Evolutionary conservation across 2,329 filamentous ascomycete species (phyloP), one percentile per base, ranked within the genome.

Genomic region (Pseudogymnoascus sp.): DNA sequence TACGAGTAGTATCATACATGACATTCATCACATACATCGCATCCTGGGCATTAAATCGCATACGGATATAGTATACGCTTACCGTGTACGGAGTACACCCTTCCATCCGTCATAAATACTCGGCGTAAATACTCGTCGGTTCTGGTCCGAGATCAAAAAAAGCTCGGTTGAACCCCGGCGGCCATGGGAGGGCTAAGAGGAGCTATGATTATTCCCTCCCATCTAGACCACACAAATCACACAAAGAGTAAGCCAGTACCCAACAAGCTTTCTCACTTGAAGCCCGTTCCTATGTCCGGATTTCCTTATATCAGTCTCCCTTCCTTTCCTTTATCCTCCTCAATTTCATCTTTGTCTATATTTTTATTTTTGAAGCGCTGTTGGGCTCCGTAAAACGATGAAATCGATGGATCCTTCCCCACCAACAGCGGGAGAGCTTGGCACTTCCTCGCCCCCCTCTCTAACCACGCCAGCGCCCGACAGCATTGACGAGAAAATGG

Each of bases 151-250:
- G 31, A 33, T 33, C 31, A 33, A 33, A 23, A 23, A 23, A 33
- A 33, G 8, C 31, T 55, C 49, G 49, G 49, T 33, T 55, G 49
- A 55, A 33, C 28, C 9, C 28, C 28, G 49, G 49, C 25, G 9
- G n/a, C n/a, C 5, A 33, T 55, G 25, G 9, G 4, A 55, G 33
- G 49, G n/a, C 49, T 21, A 55, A 33, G 49, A 55, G 49, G 28
- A 55, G n/a, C 49, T 55, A 55, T 55, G 49, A 55, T 11, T 33
- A 33, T 18, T 33, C 28, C 28, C 16, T 55, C 8, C 49, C 49
- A 55, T 21, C 49, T 33, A 55, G 49, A 55, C 49, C 49, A 55
- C 49, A 33, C n/a, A 55, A 31, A 55, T 55, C 25, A 55, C 49
- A 55, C 49, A 55, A 55, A 55, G 12, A 55, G 28, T 33, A 33